These are phyloP conservation scores for Melastoma candidum DNA, from an alignment of 441 rosid species.

Conservation along the genomic window DNA sequence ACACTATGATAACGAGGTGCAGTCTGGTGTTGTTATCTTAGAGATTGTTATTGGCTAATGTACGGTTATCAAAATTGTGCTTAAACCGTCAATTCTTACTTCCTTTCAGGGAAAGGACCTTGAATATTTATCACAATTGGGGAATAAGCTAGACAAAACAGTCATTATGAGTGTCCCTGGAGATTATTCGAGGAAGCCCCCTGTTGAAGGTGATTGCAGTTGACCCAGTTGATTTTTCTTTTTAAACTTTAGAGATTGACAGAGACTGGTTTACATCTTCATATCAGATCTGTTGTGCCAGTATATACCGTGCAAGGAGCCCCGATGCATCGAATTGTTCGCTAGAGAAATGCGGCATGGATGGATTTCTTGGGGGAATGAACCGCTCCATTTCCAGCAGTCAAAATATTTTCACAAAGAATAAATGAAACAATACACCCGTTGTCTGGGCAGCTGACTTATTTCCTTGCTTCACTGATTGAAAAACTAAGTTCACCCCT, in stretches of 20 bases:
- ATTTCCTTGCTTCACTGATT: too few species aligned
- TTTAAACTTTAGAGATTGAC: neutral
- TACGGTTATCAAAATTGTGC: neutral
- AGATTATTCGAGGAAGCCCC: constrained; percentile 84
- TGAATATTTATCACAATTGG: constrained; percentile 20
- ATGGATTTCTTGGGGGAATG: constrained; percentile 90
- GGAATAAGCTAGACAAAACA: constrained; percentile 30
- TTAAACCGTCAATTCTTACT: neutral
- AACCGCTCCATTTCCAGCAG: constrained; percentile 75
- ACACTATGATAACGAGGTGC: constrained; percentile 42
- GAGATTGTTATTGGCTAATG: neutral
- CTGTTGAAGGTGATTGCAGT: constrained; percentile 47
- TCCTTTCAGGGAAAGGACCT: constrained; percentile 29
- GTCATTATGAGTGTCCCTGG: constrained; percentile 70
- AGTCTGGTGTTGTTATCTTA: constrained; percentile 4
- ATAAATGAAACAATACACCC: too few species aligned
- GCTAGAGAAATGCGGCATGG: constrained; percentile 76
- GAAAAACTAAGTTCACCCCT: too few species aligned
- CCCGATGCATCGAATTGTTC: constrained; percentile 72
- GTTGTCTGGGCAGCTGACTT: too few species aligned
- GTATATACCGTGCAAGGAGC: constrained; percentile 40
- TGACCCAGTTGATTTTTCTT: neutral
- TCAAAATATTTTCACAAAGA: constrained; percentile 34
- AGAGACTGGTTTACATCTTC: constrained; percentile 4
- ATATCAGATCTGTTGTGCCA: constrained; percentile 50